Evolutionary conservation across 345 rosid species (phyloP), one percentile per base, ranked within the genome.

Genomic region (Cardamine resedifolia): DNA sequence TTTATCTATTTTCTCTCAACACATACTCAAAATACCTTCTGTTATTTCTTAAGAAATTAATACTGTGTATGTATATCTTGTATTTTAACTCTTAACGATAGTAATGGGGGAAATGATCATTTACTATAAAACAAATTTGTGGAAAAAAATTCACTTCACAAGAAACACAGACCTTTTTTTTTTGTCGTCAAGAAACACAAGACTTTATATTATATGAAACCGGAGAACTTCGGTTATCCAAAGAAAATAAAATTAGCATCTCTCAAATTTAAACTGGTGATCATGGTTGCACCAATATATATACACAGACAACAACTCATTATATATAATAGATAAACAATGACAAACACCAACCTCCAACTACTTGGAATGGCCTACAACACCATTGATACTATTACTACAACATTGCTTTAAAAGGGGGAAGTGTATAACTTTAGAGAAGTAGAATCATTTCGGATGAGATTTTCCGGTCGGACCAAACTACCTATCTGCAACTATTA

Each of bases 401-500:
- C 75, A 45, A 61, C 66, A 26, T 38, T 60, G 78, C 64, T 48
- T 75, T 60, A 0, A 15, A 27, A 39, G n/a, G 31, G 52, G 58
- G 15, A 68, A 55, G 11, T 11, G 45, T 69, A 60, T 31, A 27
- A 68, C 64, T 68, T 68, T 63, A 19, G 27, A 12, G 63, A 19
- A 38, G 20, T 65, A 58, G 49, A 51, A 60, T 59, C 48, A 51
- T 68, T 43, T 68, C 26, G 31, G 70, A 62, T 63, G 26, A 66
- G 50, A 24, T 58, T 21, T 41, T 60, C 73, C 24, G 58, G 27
- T 14, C 27, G 58, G 64, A 34, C 64, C 79, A 75, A 45, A 70
- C 79, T 70, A 63, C 71, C 75, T 76, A 76, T 76, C 79, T 76
- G 79, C 79, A 76, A 76, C 79, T 76, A 63, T 55, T 15, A 33